Evolutionary conservation across 257 asterid genomes (phyloP), one percentile per base, ranked within the genome.

Genomic region (Echium plantagineum): DNA sequence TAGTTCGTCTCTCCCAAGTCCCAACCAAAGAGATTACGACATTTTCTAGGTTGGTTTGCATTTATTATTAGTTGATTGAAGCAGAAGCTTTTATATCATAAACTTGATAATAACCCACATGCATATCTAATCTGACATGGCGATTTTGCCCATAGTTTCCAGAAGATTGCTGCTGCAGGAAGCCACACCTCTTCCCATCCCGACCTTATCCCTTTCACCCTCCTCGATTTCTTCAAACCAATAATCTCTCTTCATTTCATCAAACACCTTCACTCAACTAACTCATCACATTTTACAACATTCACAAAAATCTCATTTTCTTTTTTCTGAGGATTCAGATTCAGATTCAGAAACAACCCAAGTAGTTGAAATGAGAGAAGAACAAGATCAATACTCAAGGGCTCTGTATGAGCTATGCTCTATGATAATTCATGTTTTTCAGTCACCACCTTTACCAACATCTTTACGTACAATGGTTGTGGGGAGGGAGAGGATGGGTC

Each of bases 351-450:
- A 52, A 52, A 1, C 20, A 51, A 18, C 7, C 19, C 10, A 15
- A 4, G 10, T 35, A 1, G 32, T 28, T 2, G 18, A n/a, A 17
- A 56, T 56, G 60, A 56, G 60, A 24, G 55, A 64, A 38, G 76
- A 66, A 2, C 58, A 75, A n/a, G 82, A 74, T 62, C 62, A 69
- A 28, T 69, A 74, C 19, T 67, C 75, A 21, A 74, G 71, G 47
- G 80, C 62, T 0, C 53, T 75, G 3, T 21, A 63, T 59, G 77
- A 82, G 52, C 68, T 82, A 28, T 75, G 83, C 54, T 77, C 85
- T 13, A 73, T 82, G 82, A 80, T 82, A 26, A 48, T 65, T 9
- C 75, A 73, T 63, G 47, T 65, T n/a, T 62, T 82, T 62, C 80
- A 73, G 0, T 15, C 78, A 1, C 24, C 59, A 2, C 32, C 59